Conservation (phyloP, 495 filamentous ascomycete species). For the Xeromyces bisporus region DNA sequence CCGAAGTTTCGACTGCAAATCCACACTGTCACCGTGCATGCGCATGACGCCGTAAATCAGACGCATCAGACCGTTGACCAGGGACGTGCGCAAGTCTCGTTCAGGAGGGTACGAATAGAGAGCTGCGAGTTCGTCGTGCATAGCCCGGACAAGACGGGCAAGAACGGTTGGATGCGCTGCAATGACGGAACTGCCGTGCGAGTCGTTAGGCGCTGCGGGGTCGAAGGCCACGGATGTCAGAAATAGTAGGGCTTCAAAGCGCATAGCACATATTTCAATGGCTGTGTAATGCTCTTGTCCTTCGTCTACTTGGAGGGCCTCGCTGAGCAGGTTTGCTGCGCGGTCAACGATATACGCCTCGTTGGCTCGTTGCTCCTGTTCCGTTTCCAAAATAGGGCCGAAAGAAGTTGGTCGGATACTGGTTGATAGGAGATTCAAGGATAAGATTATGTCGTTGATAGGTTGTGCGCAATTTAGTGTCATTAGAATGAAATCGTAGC, state of each 20-base stretch:
- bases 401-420: conserved; percentile 41
- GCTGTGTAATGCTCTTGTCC: conserved; percentile 30
- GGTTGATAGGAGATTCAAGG: conserved; percentile 39
- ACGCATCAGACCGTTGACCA: conserved; percentile 45
- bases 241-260: conserved; percentile 38
- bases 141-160: conserved; percentile 41
- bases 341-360: conserved; percentile 46
- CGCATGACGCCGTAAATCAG: conserved; percentile 42
- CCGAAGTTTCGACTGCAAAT: conserved; percentile 39
- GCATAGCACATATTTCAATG: conserved; percentile 36
- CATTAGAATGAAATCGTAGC: conserved; percentile 46
- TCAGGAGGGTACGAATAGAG: conserved; percentile 38
- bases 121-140: conserved; percentile 45
- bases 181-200: conserved; percentile 35
- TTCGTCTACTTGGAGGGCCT: conserved; percentile 31
- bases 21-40: conserved; percentile 28
- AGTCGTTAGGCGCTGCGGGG: conserved; percentile 14
- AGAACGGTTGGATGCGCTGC: conserved; percentile 37
- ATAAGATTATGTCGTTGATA: conserved; percentile 39
- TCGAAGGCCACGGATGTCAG: conserved; percentile 34
- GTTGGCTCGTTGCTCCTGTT: conserved; percentile 33
- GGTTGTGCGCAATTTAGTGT: conserved; percentile 43
- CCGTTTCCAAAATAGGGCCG: conserved; percentile 38
- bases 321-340: conserved; percentile 40
- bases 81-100: conserved; percentile 18